Percentiles rank a stretch among this genome's conserved stretches.
phyloP scores from a whole-genome alignment of 768 basidiomycete genomes.

The Sarcomyxa edulis region DNA sequence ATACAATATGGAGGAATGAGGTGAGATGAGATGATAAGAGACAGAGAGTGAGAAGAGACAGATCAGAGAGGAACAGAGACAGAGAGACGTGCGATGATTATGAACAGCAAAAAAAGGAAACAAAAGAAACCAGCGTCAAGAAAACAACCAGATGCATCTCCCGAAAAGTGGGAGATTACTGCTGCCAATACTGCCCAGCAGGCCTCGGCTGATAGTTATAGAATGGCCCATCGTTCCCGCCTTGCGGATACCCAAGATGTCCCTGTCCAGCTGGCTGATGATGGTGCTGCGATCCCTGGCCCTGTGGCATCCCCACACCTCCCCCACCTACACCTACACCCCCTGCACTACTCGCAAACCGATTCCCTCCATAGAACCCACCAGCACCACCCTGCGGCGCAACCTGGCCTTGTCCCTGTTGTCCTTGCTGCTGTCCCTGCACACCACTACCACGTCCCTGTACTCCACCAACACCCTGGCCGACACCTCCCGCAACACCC shows the following conservation, averaged over 20 bases:
- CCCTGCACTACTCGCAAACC: slow-evolving; percentile 29
- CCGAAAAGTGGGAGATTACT: slow-evolving; percentile 38
- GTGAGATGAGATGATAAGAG: slow-evolving; percentile 4
- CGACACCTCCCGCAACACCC: slow-evolving; percentile 42
- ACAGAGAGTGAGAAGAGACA: slow-evolving; percentile 1
- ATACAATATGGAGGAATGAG: slow-evolving; percentile 3
- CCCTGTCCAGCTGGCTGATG: slow-evolving; percentile 53
- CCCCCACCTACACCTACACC: too few species aligned
- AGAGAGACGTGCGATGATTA: slow-evolving; percentile 3
- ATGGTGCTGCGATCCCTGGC: slow-evolving; percentile 38
- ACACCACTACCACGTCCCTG: slow-evolving; percentile 5
- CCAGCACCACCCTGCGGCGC: slow-evolving; percentile 38
- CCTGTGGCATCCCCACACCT: too few species aligned
- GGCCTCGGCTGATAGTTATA: slow-evolving; percentile 69
- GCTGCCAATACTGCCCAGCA: slow-evolving; percentile 62
- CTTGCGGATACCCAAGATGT: slow-evolving; percentile 61
- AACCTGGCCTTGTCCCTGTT: slow-evolving; percentile 22
- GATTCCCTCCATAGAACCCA: slow-evolving; percentile 38
- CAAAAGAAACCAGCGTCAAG: not conserved
- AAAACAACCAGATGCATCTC: slow-evolving; percentile 5
- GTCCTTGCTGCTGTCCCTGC: slow-evolving; percentile 8
- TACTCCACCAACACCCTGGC: slow-evolving; percentile 37
- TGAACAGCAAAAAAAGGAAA: slow-evolving; percentile 6
- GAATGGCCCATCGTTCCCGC: slow-evolving; percentile 59
- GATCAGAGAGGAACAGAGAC: too few species aligned